These are phyloP conservation scores for Diplodia corticola DNA, from an alignment of 2,329 filamentous ascomycete genomes.

Conservation along the genomic window DNA sequence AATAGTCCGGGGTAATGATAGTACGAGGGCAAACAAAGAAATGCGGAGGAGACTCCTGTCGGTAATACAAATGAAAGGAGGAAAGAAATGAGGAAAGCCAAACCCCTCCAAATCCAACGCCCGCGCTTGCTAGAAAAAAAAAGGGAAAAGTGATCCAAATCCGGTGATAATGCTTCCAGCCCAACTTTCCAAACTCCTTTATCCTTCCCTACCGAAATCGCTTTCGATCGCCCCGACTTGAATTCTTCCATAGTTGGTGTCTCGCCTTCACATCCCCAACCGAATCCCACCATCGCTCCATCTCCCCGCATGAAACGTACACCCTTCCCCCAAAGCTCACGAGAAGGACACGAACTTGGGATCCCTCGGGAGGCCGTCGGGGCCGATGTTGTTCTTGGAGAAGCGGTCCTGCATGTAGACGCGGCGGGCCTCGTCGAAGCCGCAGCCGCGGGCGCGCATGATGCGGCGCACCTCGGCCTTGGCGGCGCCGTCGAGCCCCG, in stretches of 20 bases:
- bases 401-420: slow-evolving; percentile 85
- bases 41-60: slow-evolving; percentile 11
- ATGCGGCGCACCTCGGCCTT: slow-evolving; percentile 84
- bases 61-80: background rate
- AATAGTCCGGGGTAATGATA: background rate
- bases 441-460: slow-evolving; percentile 81
- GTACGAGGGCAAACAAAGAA: slow-evolving; percentile 7
- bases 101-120: background rate
- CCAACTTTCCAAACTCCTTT: background rate
- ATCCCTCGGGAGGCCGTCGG: slow-evolving; percentile 84
- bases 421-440: slow-evolving; percentile 87
- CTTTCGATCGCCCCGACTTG: background rate
- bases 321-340: slow-evolving; percentile 39
- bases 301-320: background rate
- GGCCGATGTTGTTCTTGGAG: slow-evolving; percentile 80
- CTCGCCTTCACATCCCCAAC: background rate
- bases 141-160: background rate
- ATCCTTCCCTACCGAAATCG: background rate
- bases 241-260: background rate
- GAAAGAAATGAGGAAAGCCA: background rate
- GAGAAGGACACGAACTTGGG: slow-evolving; percentile 96
- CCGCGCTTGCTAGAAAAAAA: slow-evolving; percentile 7
- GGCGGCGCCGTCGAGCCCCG: slow-evolving; percentile 75
- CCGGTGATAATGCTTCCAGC: background rate
- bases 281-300: background rate